Evolutionary conservation across 202 grass and related monocot species (phyloP), one percentile per base, ranked within the genome.

Genomic region (Elaeis oleifera): DNA sequence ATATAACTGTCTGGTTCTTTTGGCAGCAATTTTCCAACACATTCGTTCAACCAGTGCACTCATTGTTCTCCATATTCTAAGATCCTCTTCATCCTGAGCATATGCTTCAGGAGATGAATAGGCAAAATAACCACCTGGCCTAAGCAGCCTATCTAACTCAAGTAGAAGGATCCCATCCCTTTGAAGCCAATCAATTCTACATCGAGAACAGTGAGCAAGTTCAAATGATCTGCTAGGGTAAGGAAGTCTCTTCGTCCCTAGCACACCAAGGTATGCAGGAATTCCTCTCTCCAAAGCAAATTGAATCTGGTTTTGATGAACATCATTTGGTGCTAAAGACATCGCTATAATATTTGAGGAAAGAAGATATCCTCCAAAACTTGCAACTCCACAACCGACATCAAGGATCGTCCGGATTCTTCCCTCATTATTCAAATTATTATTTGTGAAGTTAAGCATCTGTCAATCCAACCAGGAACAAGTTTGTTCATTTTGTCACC

Each of bases 201-300:
- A 99, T 44, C 88, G 80, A 18, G 88, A 99, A 84, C 88, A 99
- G 77, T 94, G 94, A 39, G 94, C 94, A 77, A 99, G 74, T 67
- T 99, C 94, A 82, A 99, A 99, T 7, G 94, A 99, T 74, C 88
- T 81, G 70, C 84, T 89, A 39, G 94, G 88, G 69, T 99, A 99
- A 17, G 94, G 94, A 69, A 99, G 94, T 23, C 94, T 84, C 74
- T 92, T 92, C 68, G 94, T 99, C 68, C 94, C 94, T 63, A 99
- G 71, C 59, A 99, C 88, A 62, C 88, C 94, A 79, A 99, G 86
- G 81, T 89, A 99, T 53, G 94, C 88, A 53, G 88, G 94, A 66
- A 99, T 94, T 50, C 88, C 94, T 78, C 94, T 91, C 83, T 99
- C 94, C 56, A 92, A 82, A 71, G 94, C 88, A 89, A 99, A 99